Conservation (phyloP, 2,329 filamentous ascomycete species). For the Setomelanomma holmii region DNA sequence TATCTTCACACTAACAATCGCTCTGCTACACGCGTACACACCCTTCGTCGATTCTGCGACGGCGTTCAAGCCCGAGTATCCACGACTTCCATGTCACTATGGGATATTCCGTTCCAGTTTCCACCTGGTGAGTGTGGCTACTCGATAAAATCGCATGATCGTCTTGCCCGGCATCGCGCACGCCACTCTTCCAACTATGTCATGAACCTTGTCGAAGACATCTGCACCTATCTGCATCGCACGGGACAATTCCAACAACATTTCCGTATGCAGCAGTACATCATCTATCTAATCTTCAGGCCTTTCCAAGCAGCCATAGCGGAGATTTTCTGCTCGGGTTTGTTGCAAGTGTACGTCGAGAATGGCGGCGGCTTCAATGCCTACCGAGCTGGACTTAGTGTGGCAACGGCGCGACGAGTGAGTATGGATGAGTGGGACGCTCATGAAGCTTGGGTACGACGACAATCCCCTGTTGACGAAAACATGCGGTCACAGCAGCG, state of each 20-base stretch:
- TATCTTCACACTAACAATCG: slow-evolving; percentile 28
- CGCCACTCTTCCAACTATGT: slow-evolving; percentile 34
- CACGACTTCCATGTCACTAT: slow-evolving; percentile 14
- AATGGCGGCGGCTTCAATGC: slow-evolving; percentile 38
- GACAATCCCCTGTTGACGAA: slow-evolving; percentile 12
- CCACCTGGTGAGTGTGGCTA: slow-evolving; percentile 38
- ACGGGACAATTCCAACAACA: slow-evolving; percentile 10
- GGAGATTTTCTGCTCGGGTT: slow-evolving; percentile 38
- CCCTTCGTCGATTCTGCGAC: slow-evolving; percentile 23
- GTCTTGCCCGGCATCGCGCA: slow-evolving; percentile 31
- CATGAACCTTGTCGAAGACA: slow-evolving; percentile 42
- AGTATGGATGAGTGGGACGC: slow-evolving; percentile 18
- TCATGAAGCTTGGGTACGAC: slow-evolving; percentile 15
- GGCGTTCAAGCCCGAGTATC: slow-evolving; percentile 21
- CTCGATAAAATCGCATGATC: slow-evolving; percentile 20
- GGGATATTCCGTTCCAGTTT: slow-evolving; percentile 20
- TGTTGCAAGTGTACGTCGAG: slow-evolving; percentile 37
- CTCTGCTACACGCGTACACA: slow-evolving; percentile 22
- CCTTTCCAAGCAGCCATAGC: slow-evolving; percentile 31
- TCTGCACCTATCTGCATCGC: slow-evolving; percentile 23
- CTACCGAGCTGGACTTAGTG: slow-evolving; percentile 35
- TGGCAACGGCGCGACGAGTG: slow-evolving; percentile 24
- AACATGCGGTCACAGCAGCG: slow-evolving; percentile 21
- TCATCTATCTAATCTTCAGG: slow-evolving; percentile 37
- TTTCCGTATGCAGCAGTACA: slow-evolving; percentile 35